phyloP scores from a whole-genome alignment of 192 early-diverging fungal genomes.

The Entomortierella chlamydospora region DNA sequence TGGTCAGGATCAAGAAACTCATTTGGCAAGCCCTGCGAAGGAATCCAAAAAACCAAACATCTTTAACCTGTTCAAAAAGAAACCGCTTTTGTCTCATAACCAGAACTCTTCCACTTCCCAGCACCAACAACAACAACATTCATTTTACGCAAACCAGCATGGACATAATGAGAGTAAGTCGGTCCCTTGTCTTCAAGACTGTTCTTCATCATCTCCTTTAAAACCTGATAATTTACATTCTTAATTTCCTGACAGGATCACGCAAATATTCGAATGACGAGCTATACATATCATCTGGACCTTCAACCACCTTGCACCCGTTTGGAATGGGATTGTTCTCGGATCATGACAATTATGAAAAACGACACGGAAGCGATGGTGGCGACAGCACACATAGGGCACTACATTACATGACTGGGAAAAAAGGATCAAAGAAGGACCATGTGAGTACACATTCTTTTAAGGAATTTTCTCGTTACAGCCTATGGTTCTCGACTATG shows the following conservation, averaged over 20 bases:
- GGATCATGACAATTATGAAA: conserved; percentile 23
- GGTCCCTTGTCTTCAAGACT: not conserved
- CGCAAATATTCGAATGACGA: conserved; percentile 43
- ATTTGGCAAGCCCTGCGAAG: conserved; percentile 25
- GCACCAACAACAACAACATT: conserved; percentile 7
- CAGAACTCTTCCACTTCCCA: conserved; percentile 5
- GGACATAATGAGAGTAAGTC: conserved; percentile 18
- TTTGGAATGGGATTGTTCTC: conserved; percentile 26
- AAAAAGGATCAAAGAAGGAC: conserved; percentile 23
- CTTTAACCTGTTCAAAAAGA: conserved; percentile 32
- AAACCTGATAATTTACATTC: not conserved
- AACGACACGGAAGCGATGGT: conserved; percentile 22
- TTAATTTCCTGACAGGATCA: conserved; percentile 5
- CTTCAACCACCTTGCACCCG: conserved; percentile 9
- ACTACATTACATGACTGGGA: conserved; percentile 25
- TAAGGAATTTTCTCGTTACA: not conserved
- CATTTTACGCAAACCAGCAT: conserved; percentile 1
- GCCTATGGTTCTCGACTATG: not conserved
- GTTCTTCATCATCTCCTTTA: not conserved
- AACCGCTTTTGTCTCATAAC: conserved; percentile 13
- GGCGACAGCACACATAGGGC: conserved; percentile 15
- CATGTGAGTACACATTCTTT: not conserved
- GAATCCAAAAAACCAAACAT: conserved; percentile 29
- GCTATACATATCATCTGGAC: not conserved
- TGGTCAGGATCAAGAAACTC: conserved; percentile 19